phyloP scores from a whole-genome alignment of 2,329 filamentous ascomycete species.

The Cladosporium sp. region DNA sequence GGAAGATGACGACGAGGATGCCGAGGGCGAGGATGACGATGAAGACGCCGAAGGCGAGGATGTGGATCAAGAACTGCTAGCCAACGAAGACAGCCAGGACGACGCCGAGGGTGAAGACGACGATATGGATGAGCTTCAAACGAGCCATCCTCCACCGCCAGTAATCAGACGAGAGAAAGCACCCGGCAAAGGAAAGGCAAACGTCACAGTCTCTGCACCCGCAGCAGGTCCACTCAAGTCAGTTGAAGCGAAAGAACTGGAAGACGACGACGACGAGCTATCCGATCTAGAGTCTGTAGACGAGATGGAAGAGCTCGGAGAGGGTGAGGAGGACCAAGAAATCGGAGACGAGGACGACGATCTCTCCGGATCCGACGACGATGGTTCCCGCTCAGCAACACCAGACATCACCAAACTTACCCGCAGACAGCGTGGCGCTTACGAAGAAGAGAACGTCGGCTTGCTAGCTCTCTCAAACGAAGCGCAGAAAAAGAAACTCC shows the following conservation, averaged over 20 bases:
- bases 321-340: slow-evolving; percentile 34
- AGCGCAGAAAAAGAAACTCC: slow-evolving; percentile 66
- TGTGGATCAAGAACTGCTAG: slow-evolving; percentile 18
- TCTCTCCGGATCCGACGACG: slow-evolving; percentile 35
- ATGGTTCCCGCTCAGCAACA: slow-evolving; percentile 52
- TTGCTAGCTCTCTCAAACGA: slow-evolving; percentile 56
- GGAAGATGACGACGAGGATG: slow-evolving; percentile 24
- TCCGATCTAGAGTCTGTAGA: slow-evolving; percentile 31
- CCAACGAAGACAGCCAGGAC: slow-evolving; percentile 30
- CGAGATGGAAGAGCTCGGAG: slow-evolving; percentile 39
- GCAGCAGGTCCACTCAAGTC: slow-evolving; percentile 32
- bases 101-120: slow-evolving; percentile 34
- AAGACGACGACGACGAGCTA: slow-evolving; percentile 48
- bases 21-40: slow-evolving; percentile 35
- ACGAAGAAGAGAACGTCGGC: slow-evolving; percentile 43
- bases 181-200: slow-evolving; percentile 22
- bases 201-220: slow-evolving; percentile 28
- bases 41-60: slow-evolving; percentile 28
- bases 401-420: slow-evolving; percentile 64
- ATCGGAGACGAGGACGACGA: slow-evolving; percentile 45
- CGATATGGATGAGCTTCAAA: slow-evolving; percentile 31
- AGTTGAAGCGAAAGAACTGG: slow-evolving; percentile 49
- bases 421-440: slow-evolving; percentile 59
- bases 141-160: slow-evolving; percentile 30
- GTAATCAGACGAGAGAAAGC: slow-evolving; percentile 25